These are phyloP conservation scores for Zasmidium angulare DNA, from an alignment of 2,329 filamentous ascomycete species.

Conservation along the genomic window DNA sequence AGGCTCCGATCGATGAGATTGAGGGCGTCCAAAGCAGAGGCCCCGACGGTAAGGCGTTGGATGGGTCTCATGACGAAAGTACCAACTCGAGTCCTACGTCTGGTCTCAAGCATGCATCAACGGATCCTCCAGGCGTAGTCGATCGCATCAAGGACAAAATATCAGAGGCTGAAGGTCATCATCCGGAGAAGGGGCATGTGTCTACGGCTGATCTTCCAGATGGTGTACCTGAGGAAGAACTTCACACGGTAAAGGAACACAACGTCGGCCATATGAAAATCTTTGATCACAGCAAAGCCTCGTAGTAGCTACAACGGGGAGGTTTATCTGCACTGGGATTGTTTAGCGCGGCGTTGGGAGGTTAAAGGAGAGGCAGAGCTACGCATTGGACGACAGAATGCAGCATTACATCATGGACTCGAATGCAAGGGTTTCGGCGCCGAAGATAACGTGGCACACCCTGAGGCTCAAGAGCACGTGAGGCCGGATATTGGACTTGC, in stretches of 20 bases:
- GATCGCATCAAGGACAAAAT: slow-evolving; percentile 27
- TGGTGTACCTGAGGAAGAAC: slow-evolving; percentile 41
- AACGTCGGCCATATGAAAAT: slow-evolving; percentile 12
- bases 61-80: neutral
- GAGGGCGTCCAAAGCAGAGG: slow-evolving; percentile 26
- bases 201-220: slow-evolving; percentile 44
- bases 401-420: neutral
- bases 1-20: slow-evolving; percentile 30
- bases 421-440: neutral
- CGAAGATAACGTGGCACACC: neutral
- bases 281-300: slow-evolving; percentile 9
- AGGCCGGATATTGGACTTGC: neutral
- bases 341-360: slow-evolving; percentile 1
- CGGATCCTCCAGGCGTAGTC: slow-evolving; percentile 26
- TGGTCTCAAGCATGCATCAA: slow-evolving; percentile 10
- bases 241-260: slow-evolving; percentile 28
- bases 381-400: neutral
- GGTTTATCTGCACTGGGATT: neutral
- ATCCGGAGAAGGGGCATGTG: slow-evolving; percentile 26
- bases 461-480: neutral
- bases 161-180: neutral
- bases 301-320: neutral
- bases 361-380: neutral
- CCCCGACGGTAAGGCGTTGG: slow-evolving; percentile 15
- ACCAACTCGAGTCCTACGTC: neutral